A percentile compares a stretch with the other conserved stretches of the same genome.
Conservation (phyloP, 2,329 filamentous ascomycete species). For the Metarhizium album region DNA sequence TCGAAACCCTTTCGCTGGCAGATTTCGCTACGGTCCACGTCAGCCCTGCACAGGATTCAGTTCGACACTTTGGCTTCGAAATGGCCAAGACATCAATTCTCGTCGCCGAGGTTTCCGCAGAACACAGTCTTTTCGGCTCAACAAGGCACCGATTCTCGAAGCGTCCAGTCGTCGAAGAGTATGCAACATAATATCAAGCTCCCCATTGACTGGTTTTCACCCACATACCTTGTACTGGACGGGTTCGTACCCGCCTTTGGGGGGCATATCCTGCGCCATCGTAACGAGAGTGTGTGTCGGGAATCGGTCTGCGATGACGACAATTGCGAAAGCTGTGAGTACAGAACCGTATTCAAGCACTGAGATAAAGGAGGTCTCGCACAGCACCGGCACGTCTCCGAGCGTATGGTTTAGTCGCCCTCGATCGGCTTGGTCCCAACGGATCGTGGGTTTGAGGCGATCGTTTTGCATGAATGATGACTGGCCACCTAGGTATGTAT, state of each 20-base stretch:
- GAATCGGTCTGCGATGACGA: neutral
- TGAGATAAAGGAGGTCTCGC: neutral
- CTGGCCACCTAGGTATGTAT: neutral
- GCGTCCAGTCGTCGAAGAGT: no score
- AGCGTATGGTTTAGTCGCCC: neutral
- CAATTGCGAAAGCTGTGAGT: neutral
- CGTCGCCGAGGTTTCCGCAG: neutral
- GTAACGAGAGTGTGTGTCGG: slow-evolving; percentile 25
- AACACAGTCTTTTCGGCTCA: neutral
- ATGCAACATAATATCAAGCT: neutral
- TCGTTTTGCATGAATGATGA: neutral
- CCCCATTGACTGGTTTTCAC: neutral
- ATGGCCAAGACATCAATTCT: neutral
- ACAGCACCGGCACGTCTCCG: slow-evolving; percentile 2
- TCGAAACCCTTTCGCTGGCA: slow-evolving; percentile 83
- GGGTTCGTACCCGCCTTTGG: slow-evolving; percentile 83
- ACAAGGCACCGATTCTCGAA: no score
- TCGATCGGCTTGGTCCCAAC: neutral
- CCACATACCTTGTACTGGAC: slow-evolving; percentile 85
- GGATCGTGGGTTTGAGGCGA: slow-evolving; percentile 1
- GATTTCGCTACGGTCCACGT: slow-evolving; percentile 57
- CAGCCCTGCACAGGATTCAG: neutral
- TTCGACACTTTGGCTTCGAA: neutral
- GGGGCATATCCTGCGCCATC: slow-evolving; percentile 98
- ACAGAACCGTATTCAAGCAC: neutral